These are phyloP conservation scores for Camellia granthamiana DNA, from an alignment of 148 eudicot genomes.

Conservation along the genomic window DNA sequence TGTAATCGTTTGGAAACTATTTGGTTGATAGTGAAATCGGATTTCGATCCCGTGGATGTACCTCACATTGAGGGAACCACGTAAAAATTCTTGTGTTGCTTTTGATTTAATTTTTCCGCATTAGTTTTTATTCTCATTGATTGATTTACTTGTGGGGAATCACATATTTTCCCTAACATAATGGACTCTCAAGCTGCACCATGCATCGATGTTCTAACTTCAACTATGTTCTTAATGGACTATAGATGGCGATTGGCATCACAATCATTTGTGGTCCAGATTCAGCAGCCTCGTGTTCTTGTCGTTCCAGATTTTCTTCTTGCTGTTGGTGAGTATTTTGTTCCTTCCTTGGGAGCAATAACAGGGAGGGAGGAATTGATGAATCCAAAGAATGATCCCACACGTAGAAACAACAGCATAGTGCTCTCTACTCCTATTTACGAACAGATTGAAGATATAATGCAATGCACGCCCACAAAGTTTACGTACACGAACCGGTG, in stretches of 20 bases:
- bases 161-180: no score
- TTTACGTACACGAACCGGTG: no score
- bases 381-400: conserved; percentile 94
- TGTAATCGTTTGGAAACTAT: no score
- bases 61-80: no score
- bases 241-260: conserved; percentile 80
- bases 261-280: conserved; percentile 75
- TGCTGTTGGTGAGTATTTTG: conserved; percentile 82
- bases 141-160: no score
- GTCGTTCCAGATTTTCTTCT: conserved; percentile 98
- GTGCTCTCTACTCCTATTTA: conserved; percentile 57
- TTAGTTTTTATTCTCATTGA: no score
- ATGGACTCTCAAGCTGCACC: conserved; percentile 41
- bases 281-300: conserved; percentile 88
- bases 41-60: no score
- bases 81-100: no score
- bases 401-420: conserved; percentile 51
- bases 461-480: conserved; percentile 5
- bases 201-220: conserved; percentile 51
- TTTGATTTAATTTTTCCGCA: no score
- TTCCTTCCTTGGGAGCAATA: conserved; percentile 80
- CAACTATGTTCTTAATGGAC: conserved; percentile 92
- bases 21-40: no score
- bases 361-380: conserved; percentile 93
- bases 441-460: conserved; percentile 69